These are phyloP conservation scores for Arabidopsis suecica DNA, from an alignment of 345 rosid species.

Conservation along the genomic window DNA sequence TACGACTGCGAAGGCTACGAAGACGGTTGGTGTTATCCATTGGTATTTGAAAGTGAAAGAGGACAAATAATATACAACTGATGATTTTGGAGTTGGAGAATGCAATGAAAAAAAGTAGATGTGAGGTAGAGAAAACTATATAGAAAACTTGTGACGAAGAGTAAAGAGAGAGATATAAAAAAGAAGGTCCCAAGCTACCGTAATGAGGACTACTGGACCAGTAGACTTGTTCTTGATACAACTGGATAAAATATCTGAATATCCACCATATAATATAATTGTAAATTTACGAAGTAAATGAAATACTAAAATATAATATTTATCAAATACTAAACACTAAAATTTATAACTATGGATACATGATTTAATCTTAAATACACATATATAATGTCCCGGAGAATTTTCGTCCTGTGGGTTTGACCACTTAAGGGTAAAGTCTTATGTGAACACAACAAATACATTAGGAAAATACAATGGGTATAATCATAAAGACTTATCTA, in stretches of 20 bases:
- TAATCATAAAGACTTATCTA: too few relatives aligned
- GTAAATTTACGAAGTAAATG: too few relatives aligned
- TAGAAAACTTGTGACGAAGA: conserved; percentile 5
- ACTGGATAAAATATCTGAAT: background rate
- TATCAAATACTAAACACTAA: too few relatives aligned
- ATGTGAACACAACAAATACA: too few relatives aligned
- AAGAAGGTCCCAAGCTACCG: background rate
- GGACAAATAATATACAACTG: background rate
- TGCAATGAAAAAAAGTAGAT: background rate
- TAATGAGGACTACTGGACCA: background rate
- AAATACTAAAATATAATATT: too few relatives aligned
- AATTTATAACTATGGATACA: too few relatives aligned
- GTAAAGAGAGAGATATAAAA: background rate
- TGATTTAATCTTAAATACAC: too few relatives aligned
- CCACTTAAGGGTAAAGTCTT: too few relatives aligned
- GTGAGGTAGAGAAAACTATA: conserved; percentile 3
- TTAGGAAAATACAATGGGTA: too few relatives aligned
- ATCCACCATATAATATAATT: background rate
- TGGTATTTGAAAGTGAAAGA: conserved; percentile 1
- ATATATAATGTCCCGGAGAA: too few relatives aligned
- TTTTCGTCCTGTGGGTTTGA: too few relatives aligned
- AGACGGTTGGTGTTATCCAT: conserved; percentile 34
- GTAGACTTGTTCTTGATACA: background rate
- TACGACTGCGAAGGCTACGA: background rate
- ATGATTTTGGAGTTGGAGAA: background rate